Evolutionary conservation across 768 basidiomycete genomes (phyloP), one percentile per base, ranked within the genome.

Genomic region (Suillus clintonianus): DNA sequence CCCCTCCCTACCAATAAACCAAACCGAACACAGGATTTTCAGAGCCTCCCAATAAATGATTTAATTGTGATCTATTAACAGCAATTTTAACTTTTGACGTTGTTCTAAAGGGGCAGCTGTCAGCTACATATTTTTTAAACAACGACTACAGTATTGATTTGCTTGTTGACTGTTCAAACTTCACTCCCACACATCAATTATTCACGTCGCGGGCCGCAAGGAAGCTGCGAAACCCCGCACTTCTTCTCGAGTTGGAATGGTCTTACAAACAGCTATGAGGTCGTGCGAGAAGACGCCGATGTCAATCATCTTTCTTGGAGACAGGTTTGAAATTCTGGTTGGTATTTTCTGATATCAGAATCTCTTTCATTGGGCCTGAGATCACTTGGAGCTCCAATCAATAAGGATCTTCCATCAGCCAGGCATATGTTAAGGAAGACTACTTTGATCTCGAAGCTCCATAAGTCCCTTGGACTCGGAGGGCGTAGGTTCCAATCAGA

Each of bases 81-180:
- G 30, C 60, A 54, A 62, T 65, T 39, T 62, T 60, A 39, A 57
- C 32, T 54, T 66, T 71, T 64, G 60, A 63, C 60, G 45, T 56
- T 60, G 27, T 65, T 39, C 54, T 41, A 57, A 41, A 27, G 61
- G 58, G 59, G 56, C 32, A 61, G 30, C 62, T 30, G 36, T 36
- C 22, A 11, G 41, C 13, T 27, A 30, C 24, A 59, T 34, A 30
- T 27, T 11, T 32, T 51, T 57, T 3, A 27, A 50, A 4, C 17
- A 53, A 53, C 17, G 1, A 19, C 24, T 60, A n/a, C 13, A 60
- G 36, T 17, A 19, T 22, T 59, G 58, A 51, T 48, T 50, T 55
- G n/a, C 54, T 37, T 37, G 11, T 32, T 37, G 11, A 41, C 17
- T 19, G 15, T 24, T 41, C 17, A 41, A 24, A 41, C 17, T 6